Evolutionary conservation across 495 filamentous ascomycete genomes (phyloP), one percentile per base, ranked within the genome.

Genomic region (Oleoguttula mirabilis): DNA sequence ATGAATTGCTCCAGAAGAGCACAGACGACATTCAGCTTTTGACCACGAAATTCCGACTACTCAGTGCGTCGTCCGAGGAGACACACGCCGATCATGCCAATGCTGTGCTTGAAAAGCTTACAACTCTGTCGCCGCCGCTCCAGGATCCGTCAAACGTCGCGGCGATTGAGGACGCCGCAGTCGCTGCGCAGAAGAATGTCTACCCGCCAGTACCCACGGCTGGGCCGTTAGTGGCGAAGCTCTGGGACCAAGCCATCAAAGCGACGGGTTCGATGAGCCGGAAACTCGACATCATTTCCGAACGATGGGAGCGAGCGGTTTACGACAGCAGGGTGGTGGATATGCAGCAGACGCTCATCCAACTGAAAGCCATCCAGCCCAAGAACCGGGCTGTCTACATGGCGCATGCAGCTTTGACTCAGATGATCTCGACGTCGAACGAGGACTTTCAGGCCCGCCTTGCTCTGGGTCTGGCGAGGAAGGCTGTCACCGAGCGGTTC

Each of bases 401-500:
- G 49, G 49, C 49, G 4, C 49, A 52, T 24, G 49, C 49, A 14
- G 49, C 49, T 3, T 27, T 52, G 14, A 52, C 49, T 20, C 44
- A 52, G 27, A 10, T 52, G 39, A 16, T 52, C 1, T 52, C 49
- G 3, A 35, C 22, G 10, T 27, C 33, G 7, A 52, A 52, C 17
- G 49, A 45, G 6, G 49, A 52, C 31, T n/a, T 52, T 16, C 45
- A 47, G 15, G 33, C 43, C 11, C 3, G 45, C 14, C 40, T 52
- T 6, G 49, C 49, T 4, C 30, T 52, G 10, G 21, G 17, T 1
- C 20, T 52, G 14, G 49, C 49, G 12, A 23, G 36, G 14, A 52
- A 52, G 31, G 49, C 49, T 3, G 49, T 52, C 1, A 48, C 6
- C 10, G 49, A 52, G 28, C 14, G 25, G 16, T 48, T 52, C 21